Percentiles rank a stretch among this genome's conserved stretches.
These are phyloP conservation scores for Oxyria digyna DNA, from an alignment of 148 eudicot species.

Conservation along the genomic window DNA sequence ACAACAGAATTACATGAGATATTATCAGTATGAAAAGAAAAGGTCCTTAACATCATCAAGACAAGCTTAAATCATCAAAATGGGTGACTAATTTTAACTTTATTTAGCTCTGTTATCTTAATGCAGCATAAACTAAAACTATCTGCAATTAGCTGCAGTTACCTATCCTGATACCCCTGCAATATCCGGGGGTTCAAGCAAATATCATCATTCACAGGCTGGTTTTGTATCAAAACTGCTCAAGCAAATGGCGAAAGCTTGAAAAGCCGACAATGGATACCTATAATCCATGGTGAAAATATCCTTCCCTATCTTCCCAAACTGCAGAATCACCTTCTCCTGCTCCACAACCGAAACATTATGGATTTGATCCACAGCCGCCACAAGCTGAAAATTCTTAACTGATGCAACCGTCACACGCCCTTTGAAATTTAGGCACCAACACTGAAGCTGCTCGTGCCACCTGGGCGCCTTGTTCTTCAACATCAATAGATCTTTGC, in stretches of 20 bases:
- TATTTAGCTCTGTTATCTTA: not conserved
- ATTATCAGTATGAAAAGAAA: no score
- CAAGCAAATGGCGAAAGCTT: slow-evolving; percentile 28
- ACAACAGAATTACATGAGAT: no score
- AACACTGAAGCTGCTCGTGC: slow-evolving; percentile 19
- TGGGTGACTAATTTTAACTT: not conserved
- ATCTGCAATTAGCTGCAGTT: not conserved
- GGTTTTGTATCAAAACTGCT: slow-evolving; percentile 29
- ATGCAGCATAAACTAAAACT: not conserved
- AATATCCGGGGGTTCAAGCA: not conserved
- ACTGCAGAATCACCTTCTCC: slow-evolving; percentile 24
- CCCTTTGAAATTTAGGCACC: slow-evolving; percentile 26
- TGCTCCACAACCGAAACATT: slow-evolving; percentile 18
- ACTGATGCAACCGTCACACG: slow-evolving; percentile 32
- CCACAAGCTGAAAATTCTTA: slow-evolving; percentile 31
- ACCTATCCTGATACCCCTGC: slow-evolving; percentile 1
- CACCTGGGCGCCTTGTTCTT: slow-evolving; percentile 24
- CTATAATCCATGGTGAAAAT: slow-evolving; percentile 27
- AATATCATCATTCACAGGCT: slow-evolving; percentile 20
- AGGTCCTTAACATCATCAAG: no score
- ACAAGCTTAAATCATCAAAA: no score
- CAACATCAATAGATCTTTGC: slow-evolving; percentile 11
- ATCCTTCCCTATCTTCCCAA: slow-evolving; percentile 26
- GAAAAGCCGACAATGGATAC: slow-evolving; percentile 24
- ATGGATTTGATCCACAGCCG: slow-evolving; percentile 13